These are phyloP conservation scores for Nematodospora valgi DNA, from an alignment of 805 yeast species.

Conservation along the genomic window DNA sequence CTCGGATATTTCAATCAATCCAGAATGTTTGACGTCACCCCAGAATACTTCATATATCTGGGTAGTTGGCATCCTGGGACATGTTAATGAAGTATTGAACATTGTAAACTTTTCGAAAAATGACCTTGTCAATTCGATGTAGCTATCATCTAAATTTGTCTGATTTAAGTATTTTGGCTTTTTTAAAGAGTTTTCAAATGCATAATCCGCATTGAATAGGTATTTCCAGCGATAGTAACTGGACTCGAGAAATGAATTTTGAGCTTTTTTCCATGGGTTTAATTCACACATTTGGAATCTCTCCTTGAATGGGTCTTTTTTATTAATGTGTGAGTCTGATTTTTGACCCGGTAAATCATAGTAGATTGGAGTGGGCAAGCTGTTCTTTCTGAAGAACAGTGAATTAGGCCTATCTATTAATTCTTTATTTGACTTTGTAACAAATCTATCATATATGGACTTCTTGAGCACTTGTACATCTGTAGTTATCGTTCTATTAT, in stretches of 20 bases:
- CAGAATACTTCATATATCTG: constrained; percentile 22
- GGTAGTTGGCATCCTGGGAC: constrained; percentile 26
- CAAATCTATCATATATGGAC: background rate
- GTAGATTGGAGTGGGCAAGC: constrained; percentile 13
- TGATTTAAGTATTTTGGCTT: constrained; percentile 37
- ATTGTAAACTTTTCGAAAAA: constrained; percentile 28
- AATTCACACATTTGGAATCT: constrained; percentile 29
- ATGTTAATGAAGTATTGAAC: constrained; percentile 24
- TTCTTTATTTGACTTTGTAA: constrained; percentile 6
- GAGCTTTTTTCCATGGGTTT: constrained; percentile 17
- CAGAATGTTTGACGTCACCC: constrained; percentile 26
- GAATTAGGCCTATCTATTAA: constrained; percentile 1
- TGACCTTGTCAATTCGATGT: constrained; percentile 25
- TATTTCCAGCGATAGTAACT: constrained; percentile 32
- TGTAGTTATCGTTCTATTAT: background rate
- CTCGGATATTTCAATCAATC: constrained; percentile 20
- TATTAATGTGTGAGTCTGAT: constrained; percentile 7
- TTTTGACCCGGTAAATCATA: constrained; percentile 4
- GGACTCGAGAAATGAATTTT: constrained; percentile 29
- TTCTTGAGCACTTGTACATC: background rate
- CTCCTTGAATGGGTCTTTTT: constrained; percentile 15
- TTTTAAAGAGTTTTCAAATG: constrained; percentile 36
- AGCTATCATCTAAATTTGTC: constrained; percentile 19
- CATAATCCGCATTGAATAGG: constrained; percentile 45
- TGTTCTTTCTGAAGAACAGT: constrained; percentile 14